These are phyloP conservation scores for Fagopyrum esculentum DNA, from an alignment of 148 eudicot species.

Conservation along the genomic window DNA sequence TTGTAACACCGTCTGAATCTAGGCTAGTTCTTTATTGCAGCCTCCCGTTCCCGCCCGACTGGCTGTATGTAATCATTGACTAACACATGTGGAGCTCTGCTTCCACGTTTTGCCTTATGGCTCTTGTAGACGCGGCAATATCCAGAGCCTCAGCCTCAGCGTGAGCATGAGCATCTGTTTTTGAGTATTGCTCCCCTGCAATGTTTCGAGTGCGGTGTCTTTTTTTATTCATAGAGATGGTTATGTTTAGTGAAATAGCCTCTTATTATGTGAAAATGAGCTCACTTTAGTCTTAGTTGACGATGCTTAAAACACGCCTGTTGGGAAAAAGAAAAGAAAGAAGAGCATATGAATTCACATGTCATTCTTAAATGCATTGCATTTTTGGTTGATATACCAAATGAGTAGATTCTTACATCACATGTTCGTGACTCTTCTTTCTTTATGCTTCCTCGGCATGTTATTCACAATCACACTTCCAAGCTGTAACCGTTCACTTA, in stretches of 20 bases:
- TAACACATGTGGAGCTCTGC: background rate
- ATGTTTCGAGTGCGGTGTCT: background rate
- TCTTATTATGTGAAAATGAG: slow-evolving; percentile 1
- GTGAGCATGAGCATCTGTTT: slow-evolving; percentile 1
- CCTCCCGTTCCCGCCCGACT: background rate
- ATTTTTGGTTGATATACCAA: too few relatives aligned
- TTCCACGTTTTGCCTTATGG: background rate
- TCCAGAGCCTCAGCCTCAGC: background rate
- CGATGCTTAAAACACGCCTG: too few relatives aligned
- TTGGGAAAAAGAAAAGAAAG: too few relatives aligned
- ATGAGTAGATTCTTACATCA: too few relatives aligned
- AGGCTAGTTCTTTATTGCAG: slow-evolving; percentile 1
- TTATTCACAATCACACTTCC: too few relatives aligned
- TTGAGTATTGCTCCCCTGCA: slow-evolving; percentile 6
- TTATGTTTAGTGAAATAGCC: background rate
- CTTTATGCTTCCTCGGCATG: too few relatives aligned
- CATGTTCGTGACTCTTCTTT: too few relatives aligned
- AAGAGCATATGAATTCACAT: too few relatives aligned
- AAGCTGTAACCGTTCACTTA: too few relatives aligned
- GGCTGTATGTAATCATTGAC: background rate
- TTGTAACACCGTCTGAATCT: background rate
- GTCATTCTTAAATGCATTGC: too few relatives aligned
- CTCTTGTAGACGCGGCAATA: background rate
- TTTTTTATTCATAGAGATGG: background rate
- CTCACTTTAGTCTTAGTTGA: background rate